Percentiles rank a stretch among this genome's conserved stretches.
phyloP scores from a whole-genome alignment of 2,329 filamentous ascomycete species.

The Aspergillus calidoustus region DNA sequence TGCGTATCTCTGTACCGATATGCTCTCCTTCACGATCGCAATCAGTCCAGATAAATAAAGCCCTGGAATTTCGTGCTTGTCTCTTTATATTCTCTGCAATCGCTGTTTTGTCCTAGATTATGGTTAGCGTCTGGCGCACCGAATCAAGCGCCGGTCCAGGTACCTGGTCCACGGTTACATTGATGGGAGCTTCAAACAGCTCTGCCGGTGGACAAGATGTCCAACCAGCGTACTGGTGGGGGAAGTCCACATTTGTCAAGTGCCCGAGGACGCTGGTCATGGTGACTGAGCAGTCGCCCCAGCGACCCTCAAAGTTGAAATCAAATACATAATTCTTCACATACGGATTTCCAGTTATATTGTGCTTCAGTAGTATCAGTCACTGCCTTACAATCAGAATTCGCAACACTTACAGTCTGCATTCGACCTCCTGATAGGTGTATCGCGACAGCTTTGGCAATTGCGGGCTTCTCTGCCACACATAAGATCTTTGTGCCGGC shows the following conservation, averaged over 20 bases:
- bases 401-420: slow-evolving; percentile 63
- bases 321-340: slow-evolving; percentile 95
- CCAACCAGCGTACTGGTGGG: slow-evolving; percentile 76
- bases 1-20: slow-evolving; percentile 88
- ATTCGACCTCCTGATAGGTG: slow-evolving; percentile 81
- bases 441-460: slow-evolving; percentile 89
- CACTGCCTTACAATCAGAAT: slow-evolving; percentile 2
- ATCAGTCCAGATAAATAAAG: slow-evolving; percentile 97
- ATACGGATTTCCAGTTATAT: slow-evolving; percentile 70
- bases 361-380: slow-evolving; percentile 57
- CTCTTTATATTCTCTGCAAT: slow-evolving; percentile 84
- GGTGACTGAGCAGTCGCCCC: slow-evolving; percentile 81
- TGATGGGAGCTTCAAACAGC: slow-evolving; percentile 81
- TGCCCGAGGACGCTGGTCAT: slow-evolving; percentile 96
- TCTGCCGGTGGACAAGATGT: slow-evolving; percentile 74
- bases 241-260: slow-evolving; percentile 80
- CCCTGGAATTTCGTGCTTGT: slow-evolving; percentile 73
- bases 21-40: slow-evolving; percentile 97
- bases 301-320: slow-evolving; percentile 80
- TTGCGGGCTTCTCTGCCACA: slow-evolving; percentile 88
- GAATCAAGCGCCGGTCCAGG: slow-evolving; percentile 23
- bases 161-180: slow-evolving; percentile 70
- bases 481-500: slow-evolving; percentile 63
- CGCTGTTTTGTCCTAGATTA: slow-evolving; percentile 71
- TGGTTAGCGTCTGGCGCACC: slow-evolving; percentile 20